These are phyloP conservation scores for Pseudopyricularia javanii DNA, from an alignment of 2,329 filamentous ascomycete species.

Conservation along the genomic window DNA sequence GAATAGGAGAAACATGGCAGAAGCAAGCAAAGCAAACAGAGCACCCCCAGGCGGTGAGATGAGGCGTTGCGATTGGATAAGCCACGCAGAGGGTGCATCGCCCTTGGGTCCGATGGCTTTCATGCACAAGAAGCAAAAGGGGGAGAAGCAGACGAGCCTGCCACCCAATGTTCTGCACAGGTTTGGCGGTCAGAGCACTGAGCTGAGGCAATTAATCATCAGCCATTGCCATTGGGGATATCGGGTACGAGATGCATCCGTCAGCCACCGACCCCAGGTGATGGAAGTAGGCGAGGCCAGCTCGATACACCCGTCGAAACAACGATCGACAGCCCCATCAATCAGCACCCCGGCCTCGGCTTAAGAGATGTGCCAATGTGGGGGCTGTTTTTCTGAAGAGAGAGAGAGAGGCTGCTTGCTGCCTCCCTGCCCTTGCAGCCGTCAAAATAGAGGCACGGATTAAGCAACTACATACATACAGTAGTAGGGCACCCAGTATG, in stretches of 20 bases:
- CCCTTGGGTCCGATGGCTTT: too few relatives aligned
- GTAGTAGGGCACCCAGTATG: too few relatives aligned
- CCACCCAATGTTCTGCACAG: neutral
- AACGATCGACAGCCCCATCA: neutral
- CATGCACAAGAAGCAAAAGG: neutral
- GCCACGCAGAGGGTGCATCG: too few relatives aligned
- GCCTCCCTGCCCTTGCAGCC: too few relatives aligned
- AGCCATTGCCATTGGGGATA: neutral
- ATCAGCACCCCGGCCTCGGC: neutral
- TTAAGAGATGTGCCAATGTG: neutral
- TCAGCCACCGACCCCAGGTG: neutral
- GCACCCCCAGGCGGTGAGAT: neutral
- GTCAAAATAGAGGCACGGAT: too few relatives aligned
- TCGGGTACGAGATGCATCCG: neutral
- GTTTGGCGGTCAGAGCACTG: neutral
- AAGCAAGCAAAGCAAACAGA: neutral
- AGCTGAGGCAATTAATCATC: neutral
- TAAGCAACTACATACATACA: too few relatives aligned
- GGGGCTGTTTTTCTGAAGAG: neutral
- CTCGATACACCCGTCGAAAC: neutral
- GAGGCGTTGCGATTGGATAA: too few relatives aligned
- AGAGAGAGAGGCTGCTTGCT: neutral
- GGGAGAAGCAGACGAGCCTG: neutral
- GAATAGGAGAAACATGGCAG: neutral
- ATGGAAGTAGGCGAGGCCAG: neutral